These are phyloP conservation scores for Sphaerostilbella broomeana DNA, from an alignment of 2,329 filamentous ascomycete species.

Conservation along the genomic window DNA sequence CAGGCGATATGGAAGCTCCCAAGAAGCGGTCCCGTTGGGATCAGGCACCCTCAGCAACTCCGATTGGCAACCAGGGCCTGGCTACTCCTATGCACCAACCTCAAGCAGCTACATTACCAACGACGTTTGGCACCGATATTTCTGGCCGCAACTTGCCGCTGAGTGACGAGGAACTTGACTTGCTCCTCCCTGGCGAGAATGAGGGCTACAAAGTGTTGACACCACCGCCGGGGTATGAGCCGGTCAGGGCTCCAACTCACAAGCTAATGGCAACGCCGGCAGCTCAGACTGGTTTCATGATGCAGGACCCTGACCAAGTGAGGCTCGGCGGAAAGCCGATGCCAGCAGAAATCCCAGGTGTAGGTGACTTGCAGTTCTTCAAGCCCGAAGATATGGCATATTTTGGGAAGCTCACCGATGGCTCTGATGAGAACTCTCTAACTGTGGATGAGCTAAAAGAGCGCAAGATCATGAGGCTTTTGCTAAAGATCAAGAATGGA, in stretches of 20 bases:
- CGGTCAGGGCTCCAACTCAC: constrained; percentile 68
- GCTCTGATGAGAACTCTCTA: constrained; percentile 82
- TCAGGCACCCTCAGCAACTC: constrained; percentile 76
- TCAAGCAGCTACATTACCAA: constrained; percentile 45
- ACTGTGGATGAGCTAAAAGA: constrained; percentile 95
- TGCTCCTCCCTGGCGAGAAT: constrained; percentile 78
- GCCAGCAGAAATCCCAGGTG: constrained; percentile 90
- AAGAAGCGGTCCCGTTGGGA: constrained; percentile 88
- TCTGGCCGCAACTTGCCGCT: constrained; percentile 71
- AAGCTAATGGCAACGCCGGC: constrained; percentile 68
- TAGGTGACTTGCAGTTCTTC: constrained; percentile 95
- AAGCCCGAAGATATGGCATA: constrained; percentile 98
- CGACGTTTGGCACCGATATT: constrained; percentile 75
- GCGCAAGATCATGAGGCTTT: constrained; percentile 93
- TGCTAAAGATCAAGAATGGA: constrained; percentile 98
- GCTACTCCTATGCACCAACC: constrained; percentile 72
- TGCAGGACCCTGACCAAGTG: constrained; percentile 87
- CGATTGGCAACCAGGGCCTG: constrained; percentile 65
- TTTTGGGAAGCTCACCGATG: constrained; percentile 95
- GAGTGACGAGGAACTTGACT: constrained; percentile 89
- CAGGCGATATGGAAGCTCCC: constrained; percentile 52
- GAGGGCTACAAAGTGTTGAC: constrained; percentile 92
- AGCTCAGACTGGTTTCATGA: constrained; percentile 85
- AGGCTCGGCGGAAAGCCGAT: constrained; percentile 81
- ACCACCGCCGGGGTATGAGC: constrained; percentile 86